Evolutionary conservation across 768 basidiomycete species (phyloP).

Genomic region (Paxillus involutus): DNA sequence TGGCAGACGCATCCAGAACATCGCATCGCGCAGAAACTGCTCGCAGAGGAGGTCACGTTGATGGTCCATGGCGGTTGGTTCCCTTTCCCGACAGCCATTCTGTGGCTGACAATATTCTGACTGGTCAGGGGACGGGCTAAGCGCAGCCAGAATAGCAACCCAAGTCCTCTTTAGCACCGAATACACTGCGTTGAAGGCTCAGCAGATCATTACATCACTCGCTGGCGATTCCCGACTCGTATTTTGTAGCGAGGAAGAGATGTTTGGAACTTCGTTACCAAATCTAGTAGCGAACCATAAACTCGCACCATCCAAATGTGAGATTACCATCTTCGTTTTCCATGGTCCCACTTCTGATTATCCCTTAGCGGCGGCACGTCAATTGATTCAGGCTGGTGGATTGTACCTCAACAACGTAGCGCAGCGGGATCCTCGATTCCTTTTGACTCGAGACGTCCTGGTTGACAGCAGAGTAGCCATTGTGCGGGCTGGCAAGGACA

Average conservation of each 20-base stretch:
- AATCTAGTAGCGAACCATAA: constrained; percentile 62
- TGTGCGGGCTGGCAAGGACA: constrained; percentile 74
- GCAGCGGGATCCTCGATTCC: constrained; percentile 49
- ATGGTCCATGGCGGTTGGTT: constrained; percentile 57
- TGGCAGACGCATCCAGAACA: constrained; percentile 31
- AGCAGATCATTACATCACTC: constrained; percentile 62
- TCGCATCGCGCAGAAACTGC: constrained; percentile 47
- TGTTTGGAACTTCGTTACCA: constrained; percentile 52
- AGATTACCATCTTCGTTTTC: constrained; percentile 22
- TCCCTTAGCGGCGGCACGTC: constrained; percentile 58
- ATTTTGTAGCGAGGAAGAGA: constrained; percentile 47
- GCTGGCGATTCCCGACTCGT: constrained; percentile 64
- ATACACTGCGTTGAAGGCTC: constrained; percentile 44
- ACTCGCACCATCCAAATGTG: constrained; percentile 65
- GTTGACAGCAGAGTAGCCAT: constrained; percentile 64
- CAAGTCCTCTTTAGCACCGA: constrained; percentile 43
- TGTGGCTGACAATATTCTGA: constrained; percentile 1
- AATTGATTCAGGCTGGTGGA: constrained; percentile 62
- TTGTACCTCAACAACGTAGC: constrained; percentile 69
- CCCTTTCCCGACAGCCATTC: background rate
- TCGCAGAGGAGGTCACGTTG: constrained; percentile 60
- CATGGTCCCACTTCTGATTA: constrained; percentile 4
- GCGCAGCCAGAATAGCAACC: constrained; percentile 45
- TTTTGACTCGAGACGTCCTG: constrained; percentile 44
- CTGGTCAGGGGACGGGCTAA: constrained; percentile 37